Conservation (phyloP, 2,329 filamentous ascomycete species). For the Fusarium haematococcum region DNA sequence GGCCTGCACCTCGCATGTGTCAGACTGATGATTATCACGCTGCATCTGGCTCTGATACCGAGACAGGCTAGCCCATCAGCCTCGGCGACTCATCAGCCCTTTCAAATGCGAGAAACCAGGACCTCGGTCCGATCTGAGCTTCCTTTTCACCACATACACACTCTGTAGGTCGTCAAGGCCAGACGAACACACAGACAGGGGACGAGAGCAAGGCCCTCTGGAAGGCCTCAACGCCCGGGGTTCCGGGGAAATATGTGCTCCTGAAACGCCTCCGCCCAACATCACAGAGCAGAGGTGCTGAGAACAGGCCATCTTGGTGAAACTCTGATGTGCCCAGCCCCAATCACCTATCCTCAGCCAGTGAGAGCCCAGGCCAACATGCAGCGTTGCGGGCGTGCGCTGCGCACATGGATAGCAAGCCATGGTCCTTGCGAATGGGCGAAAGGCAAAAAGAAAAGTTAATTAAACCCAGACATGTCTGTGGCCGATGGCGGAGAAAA, state of each 20-base stretch:
- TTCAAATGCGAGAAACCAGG: not conserved
- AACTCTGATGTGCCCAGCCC: conserved; percentile 20
- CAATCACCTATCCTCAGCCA: conserved; percentile 8
- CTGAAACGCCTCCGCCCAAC: conserved; percentile 34
- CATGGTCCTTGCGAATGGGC: not conserved
- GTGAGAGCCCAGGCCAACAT: not conserved
- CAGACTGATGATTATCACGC: conserved; percentile 13
- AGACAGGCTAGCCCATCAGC: not conserved
- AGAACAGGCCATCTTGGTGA: conserved; percentile 26
- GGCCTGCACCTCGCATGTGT: not conserved
- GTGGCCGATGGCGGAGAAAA: conserved; percentile 10
- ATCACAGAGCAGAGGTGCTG: conserved; percentile 1
- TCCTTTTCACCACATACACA: not conserved
- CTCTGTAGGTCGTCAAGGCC: not conserved
- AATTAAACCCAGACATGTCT: conserved; percentile 13
- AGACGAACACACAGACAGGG: conserved; percentile 7
- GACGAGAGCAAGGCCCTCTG: conserved; percentile 10
- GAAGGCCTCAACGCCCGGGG: conserved; percentile 28
- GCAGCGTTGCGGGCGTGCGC: conserved; percentile 1
- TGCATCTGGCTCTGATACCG: conserved; percentile 5
- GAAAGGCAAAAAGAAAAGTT: conserved; percentile 18
- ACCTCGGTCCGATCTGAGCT: not conserved
- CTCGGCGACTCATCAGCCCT: not conserved
- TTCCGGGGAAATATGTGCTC: conserved; percentile 22
- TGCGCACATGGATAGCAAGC: not conserved